Base-by-base conservation (phyloP, 805 yeast genomes). In the Candida ponderosae region DNA sequence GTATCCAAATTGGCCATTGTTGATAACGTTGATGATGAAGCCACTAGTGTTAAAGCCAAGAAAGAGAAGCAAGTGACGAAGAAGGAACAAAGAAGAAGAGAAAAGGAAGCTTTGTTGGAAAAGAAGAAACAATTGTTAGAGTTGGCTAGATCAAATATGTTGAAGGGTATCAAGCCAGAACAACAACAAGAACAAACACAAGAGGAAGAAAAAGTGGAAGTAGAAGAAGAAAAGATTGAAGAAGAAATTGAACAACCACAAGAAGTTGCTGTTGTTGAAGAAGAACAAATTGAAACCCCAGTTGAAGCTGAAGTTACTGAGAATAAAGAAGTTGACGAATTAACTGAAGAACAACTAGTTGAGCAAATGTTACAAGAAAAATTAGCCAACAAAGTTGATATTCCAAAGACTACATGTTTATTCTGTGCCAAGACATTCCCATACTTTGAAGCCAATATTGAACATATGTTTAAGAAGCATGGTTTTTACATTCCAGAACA, bases 401-500 rank as follows among this genome's bases (percentile, higher is more conserved):
- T 74, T 16, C 74, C 81, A 14, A 52, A 63, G 29, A 67, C 68
- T 14, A 62, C 58, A 18, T 79, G 85, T 50, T 63, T 77, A 40
- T 79, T 74, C 50, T 76, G 84, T 58, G 52, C 51, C 37, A 63
- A 64, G 38, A 63, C 62, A 40, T 69, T 70, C 45, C 58, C 54
- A 16, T 65, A 68, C 30, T 62, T 76, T 20, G 76, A 72, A 28
- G 65, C 56, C 18, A 80, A 78, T 42, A 60, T 81, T 31, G 70
- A 68, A 9, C 96, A 93, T 57, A 83, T 93, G 95, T 74, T 70
- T 51, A 72, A 69, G 46, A 62, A 56, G 33, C 96, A 84, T 57
- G 97, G 97, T 2, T 72, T 93, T 40, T 89, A 78, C 45, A 72
- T 93, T 17, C 99, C 99, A 2, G 98, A 93, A 58, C 72, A 66